A percentile compares a stretch with the other conserved stretches of the same genome.
Conservation (phyloP, 1,284 basidiomycete genomes). For the Pseudozyma tsukubaensis region DNA sequence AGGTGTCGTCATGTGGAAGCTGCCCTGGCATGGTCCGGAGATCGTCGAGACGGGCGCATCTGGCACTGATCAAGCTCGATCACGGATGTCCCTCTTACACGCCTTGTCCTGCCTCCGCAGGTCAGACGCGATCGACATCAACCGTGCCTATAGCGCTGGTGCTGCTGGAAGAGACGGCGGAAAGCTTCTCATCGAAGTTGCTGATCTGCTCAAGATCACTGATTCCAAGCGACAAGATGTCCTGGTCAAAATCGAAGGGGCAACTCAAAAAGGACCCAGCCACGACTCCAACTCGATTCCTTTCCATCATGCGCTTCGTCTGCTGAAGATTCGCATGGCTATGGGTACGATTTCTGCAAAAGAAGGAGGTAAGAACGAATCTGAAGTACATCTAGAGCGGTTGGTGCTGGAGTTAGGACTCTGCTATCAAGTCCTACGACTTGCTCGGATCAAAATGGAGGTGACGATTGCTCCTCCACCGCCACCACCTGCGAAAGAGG, state of each 20-base stretch:
- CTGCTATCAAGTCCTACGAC: constrained; percentile 34
- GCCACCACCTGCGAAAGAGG: constrained; percentile 9
- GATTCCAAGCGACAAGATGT: constrained; percentile 44
- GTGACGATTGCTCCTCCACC: constrained; percentile 5
- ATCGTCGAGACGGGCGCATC: neutral
- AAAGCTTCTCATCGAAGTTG: constrained; percentile 26
- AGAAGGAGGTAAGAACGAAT: neutral
- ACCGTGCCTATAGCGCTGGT: constrained; percentile 15
- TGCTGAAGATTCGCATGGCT: constrained; percentile 45
- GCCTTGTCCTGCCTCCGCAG: constrained; percentile 34
- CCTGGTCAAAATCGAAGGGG: constrained; percentile 40
- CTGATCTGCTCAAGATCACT: constrained; percentile 42
- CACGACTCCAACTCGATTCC: constrained; percentile 39
- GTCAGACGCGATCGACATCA: constrained; percentile 31
- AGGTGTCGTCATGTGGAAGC: constrained; percentile 32
- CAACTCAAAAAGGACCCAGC: constrained; percentile 33
- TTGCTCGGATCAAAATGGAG: constrained; percentile 24
- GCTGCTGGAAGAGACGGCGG: neutral
- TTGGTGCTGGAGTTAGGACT: constrained; percentile 33
- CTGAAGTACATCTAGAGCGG: constrained; percentile 14
- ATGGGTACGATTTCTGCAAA: constrained; percentile 3
- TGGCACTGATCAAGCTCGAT: neutral
- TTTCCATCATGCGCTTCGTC: constrained; percentile 35
- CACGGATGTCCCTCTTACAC: constrained; percentile 12
- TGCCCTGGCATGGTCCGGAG: constrained; percentile 7